Base-by-base conservation (phyloP, 2,329 filamentous ascomycete species). In the Cryphonectria japonica region DNA sequence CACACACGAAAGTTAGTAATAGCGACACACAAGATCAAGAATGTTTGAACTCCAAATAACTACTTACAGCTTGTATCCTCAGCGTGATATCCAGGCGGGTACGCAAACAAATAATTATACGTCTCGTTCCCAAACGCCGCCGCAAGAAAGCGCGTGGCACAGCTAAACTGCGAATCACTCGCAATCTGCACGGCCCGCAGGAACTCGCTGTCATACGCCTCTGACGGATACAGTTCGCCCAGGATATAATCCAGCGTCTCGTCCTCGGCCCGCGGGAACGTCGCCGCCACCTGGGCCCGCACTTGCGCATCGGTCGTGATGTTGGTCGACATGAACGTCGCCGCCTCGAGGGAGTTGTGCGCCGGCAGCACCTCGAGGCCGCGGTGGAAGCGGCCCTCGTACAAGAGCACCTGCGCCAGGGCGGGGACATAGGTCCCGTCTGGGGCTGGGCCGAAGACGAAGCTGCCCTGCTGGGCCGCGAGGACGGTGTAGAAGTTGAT, bases 21-120 rank as follows among this genome's bases (percentile, higher is more conserved):
- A 14, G 52, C 52, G 19, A n/a, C 34, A 29, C 8, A 37, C 1
- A 37, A 9, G 1, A 37, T 37, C 37, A 5, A 37, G 37, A 9
- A 37, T 37, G 6, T 11, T 5, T 26, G 26, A 50, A 29, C 4
- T 14, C 19, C 13, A 16, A n/a, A 26, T 26, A 26, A 26, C 7
- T 50, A 29, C 22, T 54, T 0, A 57, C 29, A 88, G 0, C 81
- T 72, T 4, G 87, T 74, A 73, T 89, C 88, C 66, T 82, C 77
- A 26, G 83, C 86, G 75, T 90, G 88, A 50, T 86, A 79, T 9
- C 81, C 86, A 0, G 87, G 86, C 0, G 84, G 83, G 0, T 87
- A 81, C 32, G 82, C 79, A 75, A 89, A 89, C 34, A 84, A 77
- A 78, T 89, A 89, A 1, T 80, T 80, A 76, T 85, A 85, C 0